Evolutionary conservation across 495 filamentous ascomycete species (phyloP).

Genomic region (Penicillium ucsense): DNA sequence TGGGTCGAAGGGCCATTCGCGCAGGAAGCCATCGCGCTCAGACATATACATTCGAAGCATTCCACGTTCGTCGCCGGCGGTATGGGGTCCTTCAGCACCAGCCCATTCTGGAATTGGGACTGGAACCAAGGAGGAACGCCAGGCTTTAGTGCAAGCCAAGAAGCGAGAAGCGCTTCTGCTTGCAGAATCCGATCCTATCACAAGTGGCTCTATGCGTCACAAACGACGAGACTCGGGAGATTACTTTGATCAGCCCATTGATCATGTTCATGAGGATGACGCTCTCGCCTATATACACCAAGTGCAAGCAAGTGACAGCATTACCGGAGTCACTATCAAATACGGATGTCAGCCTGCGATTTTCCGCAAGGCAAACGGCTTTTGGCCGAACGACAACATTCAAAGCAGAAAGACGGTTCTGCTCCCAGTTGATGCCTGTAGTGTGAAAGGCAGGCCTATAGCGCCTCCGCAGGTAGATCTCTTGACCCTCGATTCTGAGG

Average conservation of each 20-base stretch:
- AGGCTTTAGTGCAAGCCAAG: conserved; percentile 49
- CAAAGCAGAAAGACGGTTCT: conserved; percentile 73
- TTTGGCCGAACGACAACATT: conserved; percentile 88
- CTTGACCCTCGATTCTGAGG: conserved; percentile 24
- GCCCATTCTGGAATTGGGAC: conserved; percentile 36
- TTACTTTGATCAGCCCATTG: conserved; percentile 20
- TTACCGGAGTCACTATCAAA: conserved; percentile 80
- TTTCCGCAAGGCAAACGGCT: conserved; percentile 77
- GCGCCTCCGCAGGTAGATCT: conserved; percentile 23
- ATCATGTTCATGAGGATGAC: conserved; percentile 54
- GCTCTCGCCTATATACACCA: conserved; percentile 83
- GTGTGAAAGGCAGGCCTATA: conserved; percentile 59
- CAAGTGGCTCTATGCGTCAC: conserved; percentile 37
- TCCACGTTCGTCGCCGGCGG: conserved; percentile 24
- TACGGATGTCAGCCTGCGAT: conserved; percentile 75
- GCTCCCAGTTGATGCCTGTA: conserved; percentile 83
- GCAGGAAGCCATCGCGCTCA: conserved; percentile 37
- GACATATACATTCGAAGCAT: conserved; percentile 31
- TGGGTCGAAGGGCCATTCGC: conserved; percentile 19
- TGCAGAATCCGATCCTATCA: conserved; percentile 39
- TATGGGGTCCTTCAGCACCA: conserved; percentile 47
- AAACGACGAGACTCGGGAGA: conserved; percentile 55
- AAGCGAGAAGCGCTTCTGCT: conserved; percentile 52
- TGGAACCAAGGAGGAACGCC: conserved; percentile 47
- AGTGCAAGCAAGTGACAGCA: conserved; percentile 71